These are phyloP conservation scores for Penstemon newberryi DNA, from an alignment of 257 asterid genomes.

Conservation along the genomic window DNA sequence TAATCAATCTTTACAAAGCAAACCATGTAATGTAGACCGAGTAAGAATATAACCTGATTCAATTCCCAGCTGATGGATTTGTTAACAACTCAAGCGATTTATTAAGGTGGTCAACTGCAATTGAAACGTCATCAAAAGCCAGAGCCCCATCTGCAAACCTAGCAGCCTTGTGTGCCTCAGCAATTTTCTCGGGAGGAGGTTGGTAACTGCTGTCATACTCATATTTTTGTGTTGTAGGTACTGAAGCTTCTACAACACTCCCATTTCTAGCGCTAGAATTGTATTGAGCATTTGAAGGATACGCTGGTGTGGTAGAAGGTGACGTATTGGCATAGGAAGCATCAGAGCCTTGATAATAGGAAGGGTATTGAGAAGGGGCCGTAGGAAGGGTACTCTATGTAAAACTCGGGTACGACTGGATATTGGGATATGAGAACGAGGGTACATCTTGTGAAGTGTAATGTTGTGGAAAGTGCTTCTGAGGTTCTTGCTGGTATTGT, in stretches of 20 bases:
- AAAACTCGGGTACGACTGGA: conserved; percentile 84
- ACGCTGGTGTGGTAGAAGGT: conserved; percentile 38
- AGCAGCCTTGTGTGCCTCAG: conserved; percentile 95
- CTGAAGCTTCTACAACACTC: conserved; percentile 42
- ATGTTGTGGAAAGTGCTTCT: conserved; percentile 42
- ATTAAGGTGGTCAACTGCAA: conserved; percentile 74
- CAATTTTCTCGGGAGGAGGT: conserved; percentile 80
- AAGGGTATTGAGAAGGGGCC: conserved; percentile 63
- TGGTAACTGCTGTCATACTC: conserved; percentile 73
- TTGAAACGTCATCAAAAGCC: conserved; percentile 80
- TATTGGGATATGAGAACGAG: conserved; percentile 49
- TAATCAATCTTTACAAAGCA: neutral
- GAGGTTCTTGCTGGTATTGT: conserved; percentile 5
- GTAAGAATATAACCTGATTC: conserved; percentile 22
- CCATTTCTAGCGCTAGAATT: conserved; percentile 48
- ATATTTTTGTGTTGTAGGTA: conserved; percentile 40
- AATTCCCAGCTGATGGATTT: conserved; percentile 63
- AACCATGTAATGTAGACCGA: neutral
- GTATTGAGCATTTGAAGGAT: conserved; percentile 49
- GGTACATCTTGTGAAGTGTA: conserved; percentile 55
- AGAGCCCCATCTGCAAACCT: conserved; percentile 91
- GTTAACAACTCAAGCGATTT: conserved; percentile 89
- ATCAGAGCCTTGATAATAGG: conserved; percentile 63
- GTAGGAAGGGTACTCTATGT: conserved; percentile 70
- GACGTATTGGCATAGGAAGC: conserved; percentile 47